phyloP scores from a whole-genome alignment of 2,329 filamentous ascomycete species.

The Colletotrichum noveboracense region DNA sequence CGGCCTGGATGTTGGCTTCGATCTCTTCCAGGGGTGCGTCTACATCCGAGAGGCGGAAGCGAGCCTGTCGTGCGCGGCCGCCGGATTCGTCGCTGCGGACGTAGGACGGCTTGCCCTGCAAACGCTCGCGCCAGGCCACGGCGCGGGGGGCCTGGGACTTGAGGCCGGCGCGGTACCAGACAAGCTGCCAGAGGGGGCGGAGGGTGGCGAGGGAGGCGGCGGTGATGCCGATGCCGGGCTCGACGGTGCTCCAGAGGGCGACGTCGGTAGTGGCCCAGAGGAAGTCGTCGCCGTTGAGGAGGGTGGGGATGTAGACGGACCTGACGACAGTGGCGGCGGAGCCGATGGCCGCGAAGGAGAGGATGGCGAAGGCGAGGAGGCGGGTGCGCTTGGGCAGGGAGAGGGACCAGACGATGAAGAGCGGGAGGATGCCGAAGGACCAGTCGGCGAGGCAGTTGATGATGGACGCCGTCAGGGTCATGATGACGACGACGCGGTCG shows the following conservation, averaged over 20 bases:
- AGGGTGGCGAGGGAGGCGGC: constrained; percentile 45
- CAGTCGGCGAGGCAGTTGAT: constrained; percentile 44
- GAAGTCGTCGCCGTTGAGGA: constrained; percentile 43
- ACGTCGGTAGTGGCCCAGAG: constrained; percentile 48
- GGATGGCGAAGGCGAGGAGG: constrained; percentile 36
- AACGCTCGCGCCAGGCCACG: constrained; percentile 2
- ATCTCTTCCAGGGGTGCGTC: not conserved
- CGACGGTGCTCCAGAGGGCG: constrained; percentile 51
- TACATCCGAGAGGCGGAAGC: not conserved
- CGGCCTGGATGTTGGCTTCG: not conserved
- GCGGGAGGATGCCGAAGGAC: constrained; percentile 43
- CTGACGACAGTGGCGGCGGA: constrained; percentile 46
- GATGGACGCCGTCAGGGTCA: constrained; percentile 42
- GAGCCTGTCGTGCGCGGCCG: not conserved
- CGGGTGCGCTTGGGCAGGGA: constrained; percentile 44
- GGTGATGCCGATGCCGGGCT: constrained; percentile 46
- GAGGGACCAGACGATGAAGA: constrained; percentile 45
- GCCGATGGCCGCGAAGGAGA: constrained; percentile 37
- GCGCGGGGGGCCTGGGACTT: not conserved
- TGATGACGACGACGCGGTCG: constrained; percentile 27
- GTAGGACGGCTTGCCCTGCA: constrained; percentile 11
- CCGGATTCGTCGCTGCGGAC: constrained; percentile 1
- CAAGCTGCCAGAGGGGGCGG: constrained; percentile 33
- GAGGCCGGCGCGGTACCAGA: constrained; percentile 2
- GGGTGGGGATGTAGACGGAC: constrained; percentile 42